Conservation (phyloP, 78 protist genomes). For the Monocercomonoides exilis region DNA sequence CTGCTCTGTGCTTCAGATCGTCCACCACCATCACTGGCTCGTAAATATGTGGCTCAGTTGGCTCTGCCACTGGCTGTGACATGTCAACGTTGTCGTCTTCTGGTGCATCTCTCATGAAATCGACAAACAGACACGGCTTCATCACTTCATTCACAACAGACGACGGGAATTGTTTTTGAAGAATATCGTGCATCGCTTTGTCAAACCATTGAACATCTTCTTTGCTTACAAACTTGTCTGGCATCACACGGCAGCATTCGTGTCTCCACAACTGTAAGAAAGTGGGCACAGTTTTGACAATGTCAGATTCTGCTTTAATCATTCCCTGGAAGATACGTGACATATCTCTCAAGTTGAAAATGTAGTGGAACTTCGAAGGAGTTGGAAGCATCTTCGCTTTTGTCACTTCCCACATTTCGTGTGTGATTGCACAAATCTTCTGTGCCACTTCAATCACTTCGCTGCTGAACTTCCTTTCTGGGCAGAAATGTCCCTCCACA, state of each 20-base stretch:
- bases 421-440: constrained; percentile 46
- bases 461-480: background rate
- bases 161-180: background rate
- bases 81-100: constrained; percentile 39
- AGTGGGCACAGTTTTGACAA: background rate
- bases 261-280: constrained; percentile 63
- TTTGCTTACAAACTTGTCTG: constrained; percentile 52
- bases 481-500: constrained; percentile 33
- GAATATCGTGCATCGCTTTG: background rate
- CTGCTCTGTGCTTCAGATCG: constrained; percentile 2
- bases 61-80: constrained; percentile 3
- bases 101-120: constrained; percentile 57
- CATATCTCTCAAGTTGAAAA: constrained; percentile 81
- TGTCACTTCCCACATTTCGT: constrained; percentile 43
- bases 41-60: constrained; percentile 38
- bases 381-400: constrained; percentile 66
- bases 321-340: constrained; percentile 61
- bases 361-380: constrained; percentile 76
- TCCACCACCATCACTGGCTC: constrained; percentile 26
- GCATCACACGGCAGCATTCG: constrained; percentile 67
- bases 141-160: background rate
- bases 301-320: constrained; percentile 21
- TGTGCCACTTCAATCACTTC: constrained; percentile 1
- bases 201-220: constrained; percentile 37
- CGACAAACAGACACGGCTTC: constrained; percentile 34